These are phyloP conservation scores for Lachancea sp. DNA, from an alignment of 805 yeast genomes.

Conservation along the genomic window DNA sequence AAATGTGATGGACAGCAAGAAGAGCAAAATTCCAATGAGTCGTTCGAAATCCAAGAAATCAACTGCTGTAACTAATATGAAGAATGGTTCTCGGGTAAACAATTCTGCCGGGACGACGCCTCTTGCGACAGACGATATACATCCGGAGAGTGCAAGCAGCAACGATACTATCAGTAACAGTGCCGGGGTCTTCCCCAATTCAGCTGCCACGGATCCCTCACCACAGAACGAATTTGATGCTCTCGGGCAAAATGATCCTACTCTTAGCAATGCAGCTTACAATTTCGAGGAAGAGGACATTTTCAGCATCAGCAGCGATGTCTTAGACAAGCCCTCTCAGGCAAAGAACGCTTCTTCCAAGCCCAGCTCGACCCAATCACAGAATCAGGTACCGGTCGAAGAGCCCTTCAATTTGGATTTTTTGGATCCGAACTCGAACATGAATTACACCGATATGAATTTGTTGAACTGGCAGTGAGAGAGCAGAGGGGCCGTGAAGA, in stretches of 20 bases:
- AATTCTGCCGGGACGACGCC: constrained; percentile 13
- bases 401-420: constrained; percentile 17
- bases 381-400: constrained; percentile 1
- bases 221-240: constrained; percentile 14
- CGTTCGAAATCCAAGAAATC: constrained; percentile 4
- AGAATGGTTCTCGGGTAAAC: constrained; percentile 12
- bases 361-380: constrained; percentile 1
- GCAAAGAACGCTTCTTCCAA: constrained; percentile 3
- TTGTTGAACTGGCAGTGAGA: constrained; percentile 24
- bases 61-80: constrained; percentile 12
- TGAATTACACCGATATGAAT: constrained; percentile 20
- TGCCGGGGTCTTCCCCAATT: constrained; percentile 4
- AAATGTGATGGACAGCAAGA: constrained; percentile 1
- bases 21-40: neutral
- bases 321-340: constrained; percentile 6
- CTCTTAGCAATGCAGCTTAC: constrained; percentile 8
- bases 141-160: constrained; percentile 9
- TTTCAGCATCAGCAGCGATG: constrained; percentile 4
- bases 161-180: constrained; percentile 10
- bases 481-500: no score
- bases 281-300: constrained; percentile 9
- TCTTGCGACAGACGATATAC: constrained; percentile 7
- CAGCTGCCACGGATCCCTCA: constrained; percentile 11
- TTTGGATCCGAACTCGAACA: constrained; percentile 13
- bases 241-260: constrained; percentile 9